Base-by-base conservation (phyloP, 495 filamentous ascomycete genomes). In the Glonium stellatum region DNA sequence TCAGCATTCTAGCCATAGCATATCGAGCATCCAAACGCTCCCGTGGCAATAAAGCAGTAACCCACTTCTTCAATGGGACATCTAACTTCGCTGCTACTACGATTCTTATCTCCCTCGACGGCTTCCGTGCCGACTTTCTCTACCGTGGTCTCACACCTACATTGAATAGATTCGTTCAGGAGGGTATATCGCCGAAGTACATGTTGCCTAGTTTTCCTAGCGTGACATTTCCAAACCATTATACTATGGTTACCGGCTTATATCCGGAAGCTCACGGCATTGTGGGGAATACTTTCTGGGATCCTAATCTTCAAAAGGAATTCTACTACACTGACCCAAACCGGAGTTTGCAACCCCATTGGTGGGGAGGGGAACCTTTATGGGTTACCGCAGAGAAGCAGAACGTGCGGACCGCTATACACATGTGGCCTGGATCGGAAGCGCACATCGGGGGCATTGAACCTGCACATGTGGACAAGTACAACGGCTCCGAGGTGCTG, bases 361-460 rank as follows among this genome's bases (percentile, higher is more conserved):
- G 95, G 95, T 99, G 95, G 93, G 77, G 77, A 55, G 92, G 90
- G 0, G 92, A 97, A 67, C 93, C 93, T 0, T 74, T 99, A 44
- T 99, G 93, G 93, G 84, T 86, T 36, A 92, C 93, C 0, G 92
- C 93, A 6, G 92, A 97, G 68, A 83, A 84, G 36, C 81, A 84
- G 55, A 84, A 84, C 5, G 75, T 96, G 51, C 81, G 78, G 55
- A 83, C 82, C 31, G 95, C 89, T 15, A 84, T 97, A 27, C 95
- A 97, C 69, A 99, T 99, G 93, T 99, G 93, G 93, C 93, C 95
- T 0, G 93, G 95, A 2, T 92, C 87, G 19, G 95, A 97, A 72
- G 90, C 89, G 1, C 84, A 88, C 64, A 80, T 89, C 61, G 76
- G 81, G 23, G 76, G 75, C 10, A 72, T 82, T 35, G 85, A 90